phyloP scores from a whole-genome alignment of 805 yeast species.

The Blastobotrys muscicola region DNA sequence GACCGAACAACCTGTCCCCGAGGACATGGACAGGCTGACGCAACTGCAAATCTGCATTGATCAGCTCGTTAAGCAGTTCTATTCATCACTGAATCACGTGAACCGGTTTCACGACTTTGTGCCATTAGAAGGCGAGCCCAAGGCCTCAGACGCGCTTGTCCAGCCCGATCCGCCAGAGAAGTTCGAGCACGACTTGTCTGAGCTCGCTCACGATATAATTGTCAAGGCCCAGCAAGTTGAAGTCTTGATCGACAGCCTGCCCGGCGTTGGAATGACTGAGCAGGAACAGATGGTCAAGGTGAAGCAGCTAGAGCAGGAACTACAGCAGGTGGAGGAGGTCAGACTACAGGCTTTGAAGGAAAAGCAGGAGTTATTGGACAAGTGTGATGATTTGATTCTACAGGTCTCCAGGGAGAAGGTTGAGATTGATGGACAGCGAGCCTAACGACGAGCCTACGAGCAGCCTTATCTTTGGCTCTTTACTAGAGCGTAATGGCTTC shows the following conservation, averaged over 20 bases:
- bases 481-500: too few relatives aligned
- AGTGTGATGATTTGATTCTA: conserved; percentile 58
- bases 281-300: conserved; percentile 61
- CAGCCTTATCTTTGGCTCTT: too few relatives aligned
- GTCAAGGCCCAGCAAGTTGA: conserved; percentile 80
- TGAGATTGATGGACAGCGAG: conserved; percentile 17
- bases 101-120: conserved; percentile 65
- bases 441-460: not conserved
- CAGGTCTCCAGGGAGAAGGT: conserved; percentile 44
- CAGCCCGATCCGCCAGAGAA: not conserved
- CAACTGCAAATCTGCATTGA: conserved; percentile 86
- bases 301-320: conserved; percentile 49
- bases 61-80: conserved; percentile 34
- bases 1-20: not conserved
- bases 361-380: conserved; percentile 51
- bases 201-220: conserved; percentile 75
- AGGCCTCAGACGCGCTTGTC: conserved; percentile 30
- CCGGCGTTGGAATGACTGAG: conserved; percentile 84
- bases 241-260: conserved; percentile 76
- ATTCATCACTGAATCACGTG: conserved; percentile 34
- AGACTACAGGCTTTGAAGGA: conserved; percentile 48
- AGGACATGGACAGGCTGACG: conserved; percentile 68
- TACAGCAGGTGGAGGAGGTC: conserved; percentile 49
- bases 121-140: conserved; percentile 42
- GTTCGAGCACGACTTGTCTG: conserved; percentile 39